Percentiles rank a stretch among this genome's conserved stretches.
These are phyloP conservation scores for Aurinia saxatilis DNA, from an alignment of 345 rosid genomes.

Conservation along the genomic window DNA sequence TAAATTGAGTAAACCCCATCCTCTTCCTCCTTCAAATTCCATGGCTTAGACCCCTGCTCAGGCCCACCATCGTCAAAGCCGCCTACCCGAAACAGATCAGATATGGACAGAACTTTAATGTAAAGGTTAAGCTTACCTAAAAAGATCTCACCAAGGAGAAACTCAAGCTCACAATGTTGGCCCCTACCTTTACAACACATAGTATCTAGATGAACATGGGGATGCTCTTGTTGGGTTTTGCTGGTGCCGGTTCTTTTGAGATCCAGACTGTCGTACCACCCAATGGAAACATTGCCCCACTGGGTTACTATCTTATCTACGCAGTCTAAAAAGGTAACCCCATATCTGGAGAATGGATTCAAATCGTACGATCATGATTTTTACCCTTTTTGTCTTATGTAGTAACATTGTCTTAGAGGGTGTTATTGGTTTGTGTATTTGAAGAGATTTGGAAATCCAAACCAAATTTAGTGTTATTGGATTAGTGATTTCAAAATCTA, in stretches of 20 bases:
- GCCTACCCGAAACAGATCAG: conserved; percentile 7
- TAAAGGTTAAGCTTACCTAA: conserved; percentile 19
- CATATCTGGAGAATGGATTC: conserved; percentile 45
- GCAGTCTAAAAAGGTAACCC: conserved; percentile 51
- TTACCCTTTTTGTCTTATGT: neutral
- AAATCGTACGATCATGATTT: conserved; percentile 28
- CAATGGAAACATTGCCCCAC: conserved; percentile 41
- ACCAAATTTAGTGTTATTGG: no score
- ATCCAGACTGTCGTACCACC: conserved; percentile 34
- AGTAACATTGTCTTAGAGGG: conserved; percentile 10
- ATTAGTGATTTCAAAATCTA: no score
- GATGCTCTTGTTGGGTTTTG: conserved; percentile 31
- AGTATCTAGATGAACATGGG: conserved; percentile 67
- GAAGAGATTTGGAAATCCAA: no score
- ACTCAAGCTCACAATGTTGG: conserved; percentile 39
- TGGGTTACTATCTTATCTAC: conserved; percentile 44
- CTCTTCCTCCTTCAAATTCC: no score
- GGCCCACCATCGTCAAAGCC: conserved; percentile 28
- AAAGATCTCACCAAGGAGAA: neutral
- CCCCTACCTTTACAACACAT: conserved; percentile 67
- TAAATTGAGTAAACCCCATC: no score
- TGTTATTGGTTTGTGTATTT: no score
- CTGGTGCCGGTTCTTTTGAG: neutral
- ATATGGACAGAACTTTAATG: conserved; percentile 24
- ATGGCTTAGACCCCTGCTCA: no score